phyloP scores from a whole-genome alignment of 1,284 basidiomycete genomes.

The Bjerkandera adusta region DNA sequence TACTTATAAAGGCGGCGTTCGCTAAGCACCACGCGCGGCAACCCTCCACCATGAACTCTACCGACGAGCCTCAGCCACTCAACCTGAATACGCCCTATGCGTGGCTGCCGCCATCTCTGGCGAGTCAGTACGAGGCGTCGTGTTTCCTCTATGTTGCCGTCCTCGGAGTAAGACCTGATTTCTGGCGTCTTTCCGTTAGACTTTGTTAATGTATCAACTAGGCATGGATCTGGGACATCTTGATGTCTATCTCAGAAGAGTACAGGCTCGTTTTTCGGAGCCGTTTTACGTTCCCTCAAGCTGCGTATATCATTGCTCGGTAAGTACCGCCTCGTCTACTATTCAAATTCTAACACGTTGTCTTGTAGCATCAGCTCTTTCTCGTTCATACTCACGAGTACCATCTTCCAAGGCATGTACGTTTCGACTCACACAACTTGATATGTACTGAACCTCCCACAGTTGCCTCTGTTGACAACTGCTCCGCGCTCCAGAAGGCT shows the following conservation, averaged over 20 bases:
- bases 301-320: slow-evolving; percentile 14
- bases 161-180: slow-evolving; percentile 11
- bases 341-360: no score
- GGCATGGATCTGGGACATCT: slow-evolving; percentile 12
- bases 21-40: no score
- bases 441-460: not conserved
- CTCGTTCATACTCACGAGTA: slow-evolving; percentile 6
- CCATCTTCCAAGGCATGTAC: slow-evolving; percentile 11
- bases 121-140: slow-evolving; percentile 16
- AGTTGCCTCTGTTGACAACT: not conserved
- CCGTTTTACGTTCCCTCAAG: slow-evolving; percentile 5
- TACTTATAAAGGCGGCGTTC: no score
- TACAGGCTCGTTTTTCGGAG: not conserved
- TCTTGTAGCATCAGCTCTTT: slow-evolving; percentile 4
- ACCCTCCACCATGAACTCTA: no score
- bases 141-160: slow-evolving; percentile 15
- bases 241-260: slow-evolving; percentile 9
- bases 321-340: slow-evolving; percentile 4
- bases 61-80: not conserved
- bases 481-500: not conserved
- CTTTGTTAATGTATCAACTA: not conserved
- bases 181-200: not conserved
- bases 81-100: slow-evolving; percentile 17
- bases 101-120: slow-evolving; percentile 16
- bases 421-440: not conserved